phyloP scores from a whole-genome alignment of 352 stramenopile species.

The Phytopythium ostracodes region DNA sequence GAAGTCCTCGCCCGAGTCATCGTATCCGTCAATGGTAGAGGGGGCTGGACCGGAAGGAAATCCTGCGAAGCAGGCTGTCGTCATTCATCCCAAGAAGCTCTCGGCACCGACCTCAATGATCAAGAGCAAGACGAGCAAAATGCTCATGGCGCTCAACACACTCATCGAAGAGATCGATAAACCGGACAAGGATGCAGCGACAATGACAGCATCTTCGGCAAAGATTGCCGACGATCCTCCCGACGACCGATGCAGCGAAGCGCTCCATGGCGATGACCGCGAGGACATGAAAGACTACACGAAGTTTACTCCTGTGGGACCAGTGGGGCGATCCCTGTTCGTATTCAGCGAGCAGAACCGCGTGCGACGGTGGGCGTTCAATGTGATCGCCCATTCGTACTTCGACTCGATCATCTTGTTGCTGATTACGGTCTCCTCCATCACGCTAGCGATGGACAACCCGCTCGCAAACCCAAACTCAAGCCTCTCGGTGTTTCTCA shows the following conservation, averaged over 20 bases:
- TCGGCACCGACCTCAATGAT: background rate
- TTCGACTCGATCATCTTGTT: conserved; percentile 84
- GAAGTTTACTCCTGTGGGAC: background rate
- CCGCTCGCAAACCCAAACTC: conserved; percentile 64
- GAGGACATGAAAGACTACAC: conserved; percentile 7
- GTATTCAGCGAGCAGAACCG: conserved; percentile 43
- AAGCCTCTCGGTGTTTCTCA: conserved; percentile 33
- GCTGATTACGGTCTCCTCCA: conserved; percentile 81
- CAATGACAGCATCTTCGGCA: background rate
- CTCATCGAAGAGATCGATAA: conserved; percentile 1
- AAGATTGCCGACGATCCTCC: background rate
- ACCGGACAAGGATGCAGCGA: background rate
- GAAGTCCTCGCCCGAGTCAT: background rate
- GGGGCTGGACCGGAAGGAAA: background rate
- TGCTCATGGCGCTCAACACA: conserved; percentile 6
- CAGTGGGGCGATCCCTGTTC: conserved; percentile 30
- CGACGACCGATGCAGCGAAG: conserved; percentile 1
- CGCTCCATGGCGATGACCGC: conserved; percentile 3
- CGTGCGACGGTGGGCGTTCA: conserved; percentile 31
- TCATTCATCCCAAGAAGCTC: background rate
- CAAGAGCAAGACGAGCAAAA: conserved; percentile 7
- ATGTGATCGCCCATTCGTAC: conserved; percentile 49
- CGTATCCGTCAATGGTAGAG: background rate
- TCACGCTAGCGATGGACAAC: conserved; percentile 86
- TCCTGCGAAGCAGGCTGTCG: background rate